Percentiles rank a stretch among this genome's conserved stretches.
phyloP scores from a whole-genome alignment of 805 yeast genomes.

The Barnettozyma botsteinii region DNA sequence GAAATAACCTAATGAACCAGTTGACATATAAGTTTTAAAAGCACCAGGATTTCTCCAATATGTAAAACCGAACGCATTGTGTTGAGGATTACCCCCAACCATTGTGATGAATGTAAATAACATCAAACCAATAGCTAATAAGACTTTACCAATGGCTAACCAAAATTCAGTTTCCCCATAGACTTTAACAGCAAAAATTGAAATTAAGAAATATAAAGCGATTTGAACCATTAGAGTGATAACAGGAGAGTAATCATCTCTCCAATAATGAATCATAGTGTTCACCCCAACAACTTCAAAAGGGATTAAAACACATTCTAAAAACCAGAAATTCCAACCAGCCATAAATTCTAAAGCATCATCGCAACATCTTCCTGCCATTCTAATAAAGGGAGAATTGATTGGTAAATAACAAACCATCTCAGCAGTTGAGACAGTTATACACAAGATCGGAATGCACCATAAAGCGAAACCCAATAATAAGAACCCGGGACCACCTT shows the following conservation, averaged over 20 bases:
- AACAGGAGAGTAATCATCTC: constrained; percentile 68
- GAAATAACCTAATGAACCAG: constrained; percentile 58
- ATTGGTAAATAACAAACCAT: constrained; percentile 73
- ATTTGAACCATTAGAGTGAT: constrained; percentile 62
- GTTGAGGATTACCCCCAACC: constrained; percentile 82
- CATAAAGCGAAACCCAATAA: constrained; percentile 61
- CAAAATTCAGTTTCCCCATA: constrained; percentile 84
- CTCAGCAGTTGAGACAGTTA: constrained; percentile 72
- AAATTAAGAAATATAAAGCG: constrained; percentile 55
- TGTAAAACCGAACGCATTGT: constrained; percentile 56
- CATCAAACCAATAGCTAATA: constrained; percentile 70
- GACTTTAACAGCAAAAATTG: constrained; percentile 63
- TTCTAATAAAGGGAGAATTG: constrained; percentile 67
- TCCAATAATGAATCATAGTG: constrained; percentile 75
- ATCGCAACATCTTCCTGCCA: constrained; percentile 73
- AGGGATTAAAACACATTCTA: constrained; percentile 74
- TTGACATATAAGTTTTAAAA: constrained; percentile 48
- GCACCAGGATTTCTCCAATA: constrained; percentile 51
- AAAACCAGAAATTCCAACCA: constrained; percentile 76
- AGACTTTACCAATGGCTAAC: constrained; percentile 66
- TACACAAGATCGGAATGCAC: constrained; percentile 62
- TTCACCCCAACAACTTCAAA: constrained; percentile 80
- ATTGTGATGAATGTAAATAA: constrained; percentile 72
- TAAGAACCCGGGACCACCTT: constrained; percentile 67
- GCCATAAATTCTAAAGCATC: constrained; percentile 68